Evolutionary conservation across 331 rosid genomes (phyloP).

Genomic region (Telfairia occidentalis): DNA sequence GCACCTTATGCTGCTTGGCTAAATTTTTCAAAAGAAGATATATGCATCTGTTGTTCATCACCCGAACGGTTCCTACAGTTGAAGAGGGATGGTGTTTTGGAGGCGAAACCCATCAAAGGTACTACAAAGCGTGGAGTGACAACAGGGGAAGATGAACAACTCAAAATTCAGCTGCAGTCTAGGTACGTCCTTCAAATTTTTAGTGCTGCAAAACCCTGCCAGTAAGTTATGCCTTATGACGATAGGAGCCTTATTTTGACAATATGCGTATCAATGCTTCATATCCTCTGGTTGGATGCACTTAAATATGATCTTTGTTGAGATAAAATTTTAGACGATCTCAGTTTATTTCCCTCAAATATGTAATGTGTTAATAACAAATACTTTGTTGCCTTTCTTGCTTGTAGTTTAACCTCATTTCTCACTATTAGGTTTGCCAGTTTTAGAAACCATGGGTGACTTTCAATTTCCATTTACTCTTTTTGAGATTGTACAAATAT

Average conservation of each 20-base stretch:
- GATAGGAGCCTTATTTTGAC: background rate
- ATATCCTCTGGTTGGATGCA: background rate
- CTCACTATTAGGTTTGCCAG: background rate
- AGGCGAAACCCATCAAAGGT: slow-evolving; percentile 98
- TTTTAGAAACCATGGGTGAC: background rate
- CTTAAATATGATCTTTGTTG: background rate
- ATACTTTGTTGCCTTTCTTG: background rate
- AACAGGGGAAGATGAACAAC: slow-evolving; percentile 55
- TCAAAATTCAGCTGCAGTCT: slow-evolving; percentile 50
- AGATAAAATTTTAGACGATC: background rate
- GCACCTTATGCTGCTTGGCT: slow-evolving; percentile 99
- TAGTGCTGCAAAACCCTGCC: background rate
- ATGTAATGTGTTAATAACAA: background rate
- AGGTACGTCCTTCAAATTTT: slow-evolving; percentile 32
- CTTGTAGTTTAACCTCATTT: background rate
- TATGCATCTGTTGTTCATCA: slow-evolving; percentile 79
- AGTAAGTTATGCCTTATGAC: background rate
- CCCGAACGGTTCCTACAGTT: slow-evolving; percentile 89
- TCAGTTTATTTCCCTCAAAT: background rate
- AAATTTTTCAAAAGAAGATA: slow-evolving; percentile 62
- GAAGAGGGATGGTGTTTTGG: slow-evolving; percentile 57
- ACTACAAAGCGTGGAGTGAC: slow-evolving; percentile 82
- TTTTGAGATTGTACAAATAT: background rate
- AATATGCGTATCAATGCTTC: background rate
- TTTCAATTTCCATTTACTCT: background rate